These are phyloP conservation scores for Rubia balearica DNA, from an alignment of 305 asterid species.

Conservation along the genomic window DNA sequence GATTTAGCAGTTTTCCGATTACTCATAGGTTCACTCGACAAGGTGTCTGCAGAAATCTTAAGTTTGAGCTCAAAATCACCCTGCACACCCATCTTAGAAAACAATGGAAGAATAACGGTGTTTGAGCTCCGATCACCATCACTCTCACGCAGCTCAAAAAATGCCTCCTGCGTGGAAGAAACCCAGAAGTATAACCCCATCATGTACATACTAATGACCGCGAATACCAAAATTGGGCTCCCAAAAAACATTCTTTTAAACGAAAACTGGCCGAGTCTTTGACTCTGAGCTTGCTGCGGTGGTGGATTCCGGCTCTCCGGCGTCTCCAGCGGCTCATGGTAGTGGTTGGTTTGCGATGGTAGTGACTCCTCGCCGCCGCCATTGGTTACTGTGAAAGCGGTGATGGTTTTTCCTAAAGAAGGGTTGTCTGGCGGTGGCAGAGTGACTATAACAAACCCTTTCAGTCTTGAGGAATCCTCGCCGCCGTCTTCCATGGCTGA, in stretches of 20 bases:
- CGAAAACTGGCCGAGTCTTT: conserved; percentile 9
- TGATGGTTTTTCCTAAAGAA: conserved; percentile 60
- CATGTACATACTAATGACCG: conserved; percentile 33
- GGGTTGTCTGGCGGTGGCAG: conserved; percentile 66
- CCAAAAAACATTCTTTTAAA: conserved; percentile 14
- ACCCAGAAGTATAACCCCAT: conserved; percentile 41
- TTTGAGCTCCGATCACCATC: conserved; percentile 29
- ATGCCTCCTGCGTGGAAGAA: conserved; percentile 30
- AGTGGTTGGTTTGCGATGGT: conserved; percentile 10
- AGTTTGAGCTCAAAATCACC: conserved; percentile 44
- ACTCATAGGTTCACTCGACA: conserved; percentile 2
- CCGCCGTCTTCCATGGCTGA: conserved; percentile 16
- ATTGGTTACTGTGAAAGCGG: conserved; percentile 53
- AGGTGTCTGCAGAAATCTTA: conserved; percentile 12
- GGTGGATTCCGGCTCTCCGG: conserved; percentile 17
- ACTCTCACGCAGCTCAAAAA: conserved; percentile 33
- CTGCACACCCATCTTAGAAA: conserved; percentile 30
- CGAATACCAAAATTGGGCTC: conserved; percentile 25
- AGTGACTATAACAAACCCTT: conserved; percentile 46
- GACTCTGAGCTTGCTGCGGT: not conserved
- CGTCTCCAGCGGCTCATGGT: conserved; percentile 11
- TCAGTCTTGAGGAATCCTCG: conserved; percentile 14
- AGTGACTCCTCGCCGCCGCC: conserved; percentile 10
- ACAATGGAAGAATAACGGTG: conserved; percentile 47
- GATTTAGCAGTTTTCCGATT: conserved; percentile 19